Evolutionary conservation across 495 filamentous ascomycete species (phyloP).

Genomic region (Lindgomyces ingoldianus): DNA sequence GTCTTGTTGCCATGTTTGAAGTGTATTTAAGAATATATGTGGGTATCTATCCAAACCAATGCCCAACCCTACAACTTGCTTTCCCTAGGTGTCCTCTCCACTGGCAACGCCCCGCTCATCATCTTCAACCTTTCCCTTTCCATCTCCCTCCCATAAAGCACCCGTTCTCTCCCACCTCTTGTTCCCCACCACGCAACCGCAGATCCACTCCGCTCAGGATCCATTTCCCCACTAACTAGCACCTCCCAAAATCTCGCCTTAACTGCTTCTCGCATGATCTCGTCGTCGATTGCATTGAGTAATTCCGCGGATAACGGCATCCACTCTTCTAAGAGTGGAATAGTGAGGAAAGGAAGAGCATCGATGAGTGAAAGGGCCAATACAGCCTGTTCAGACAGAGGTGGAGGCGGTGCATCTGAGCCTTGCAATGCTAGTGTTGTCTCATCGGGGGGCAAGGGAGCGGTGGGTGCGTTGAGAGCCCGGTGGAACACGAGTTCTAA

Average conservation of each 20-base stretch:
- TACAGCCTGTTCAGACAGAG: conserved; percentile 78
- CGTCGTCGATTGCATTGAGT: conserved; percentile 62
- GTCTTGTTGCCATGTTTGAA: no score
- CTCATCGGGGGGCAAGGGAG: conserved; percentile 47
- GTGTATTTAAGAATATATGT: no score
- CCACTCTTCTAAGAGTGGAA: conserved; percentile 73
- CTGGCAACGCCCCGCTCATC: conserved; percentile 62
- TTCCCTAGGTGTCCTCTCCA: conserved; percentile 9
- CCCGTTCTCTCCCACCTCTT: conserved; percentile 63
- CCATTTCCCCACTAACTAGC: conserved; percentile 83
- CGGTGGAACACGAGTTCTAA: conserved; percentile 79
- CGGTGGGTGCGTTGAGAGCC: conserved; percentile 57
- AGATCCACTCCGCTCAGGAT: conserved; percentile 77
- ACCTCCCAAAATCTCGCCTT: conserved; percentile 83
- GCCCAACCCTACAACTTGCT: conserved; percentile 43
- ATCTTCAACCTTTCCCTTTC: conserved; percentile 40
- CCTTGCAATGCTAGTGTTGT: conserved; percentile 37
- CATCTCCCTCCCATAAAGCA: conserved; percentile 58
- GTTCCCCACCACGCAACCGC: conserved; percentile 89
- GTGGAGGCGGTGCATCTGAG: conserved; percentile 37
- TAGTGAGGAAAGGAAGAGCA: conserved; percentile 70
- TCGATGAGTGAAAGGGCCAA: conserved; percentile 81
- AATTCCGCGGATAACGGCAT: conserved; percentile 70
- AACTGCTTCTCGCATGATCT: conserved; percentile 62
- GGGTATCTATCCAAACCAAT: no score